A percentile compares a stretch with the other conserved stretches of the same genome.
These are phyloP conservation scores for Claviceps sp. DNA, from an alignment of 2,329 filamentous ascomycete genomes.

Conservation along the genomic window DNA sequence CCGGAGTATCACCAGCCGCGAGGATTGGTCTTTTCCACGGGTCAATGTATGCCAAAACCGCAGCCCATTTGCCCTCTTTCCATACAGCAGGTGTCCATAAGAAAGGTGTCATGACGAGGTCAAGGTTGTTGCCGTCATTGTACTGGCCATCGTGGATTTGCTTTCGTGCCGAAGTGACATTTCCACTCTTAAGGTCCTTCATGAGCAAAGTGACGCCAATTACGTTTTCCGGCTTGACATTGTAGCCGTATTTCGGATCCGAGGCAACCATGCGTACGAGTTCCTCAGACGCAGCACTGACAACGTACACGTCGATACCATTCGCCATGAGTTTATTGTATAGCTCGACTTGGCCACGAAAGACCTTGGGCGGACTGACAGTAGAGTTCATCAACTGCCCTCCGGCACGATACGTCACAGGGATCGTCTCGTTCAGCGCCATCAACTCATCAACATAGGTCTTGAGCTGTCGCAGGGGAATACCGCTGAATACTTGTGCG, in stretches of 20 bases:
- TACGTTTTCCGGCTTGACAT: slow-evolving; percentile 29
- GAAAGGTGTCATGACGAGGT: slow-evolving; percentile 25
- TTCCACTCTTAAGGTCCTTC: slow-evolving; percentile 15
- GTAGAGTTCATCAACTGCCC: slow-evolving; percentile 16
- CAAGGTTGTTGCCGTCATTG: slow-evolving; percentile 21
- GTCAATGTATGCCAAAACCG: slow-evolving; percentile 28
- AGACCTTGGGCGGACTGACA: slow-evolving; percentile 23
- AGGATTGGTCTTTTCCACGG: slow-evolving; percentile 29
- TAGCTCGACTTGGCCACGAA: slow-evolving; percentile 27
- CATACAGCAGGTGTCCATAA: slow-evolving; percentile 30
- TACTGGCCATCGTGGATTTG: slow-evolving; percentile 26
- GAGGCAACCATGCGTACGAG: slow-evolving; percentile 32
- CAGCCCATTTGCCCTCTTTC: slow-evolving; percentile 30
- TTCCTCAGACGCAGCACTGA: slow-evolving; percentile 29
- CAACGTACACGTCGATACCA: slow-evolving; percentile 29
- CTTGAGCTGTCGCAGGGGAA: slow-evolving; percentile 30
- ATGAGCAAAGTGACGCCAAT: slow-evolving; percentile 28
- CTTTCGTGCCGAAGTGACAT: slow-evolving; percentile 23
- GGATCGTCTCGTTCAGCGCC: slow-evolving; percentile 24
- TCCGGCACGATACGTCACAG: slow-evolving; percentile 22
- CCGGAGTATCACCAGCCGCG: slow-evolving; percentile 28
- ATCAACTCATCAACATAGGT: slow-evolving; percentile 34
- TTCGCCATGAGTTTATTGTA: slow-evolving; percentile 29
- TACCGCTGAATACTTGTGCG: slow-evolving; percentile 27
- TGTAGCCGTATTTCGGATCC: slow-evolving; percentile 31